Base-by-base conservation (phyloP, 441 rosid genomes). In the Euphorbia celastroides region DNA sequence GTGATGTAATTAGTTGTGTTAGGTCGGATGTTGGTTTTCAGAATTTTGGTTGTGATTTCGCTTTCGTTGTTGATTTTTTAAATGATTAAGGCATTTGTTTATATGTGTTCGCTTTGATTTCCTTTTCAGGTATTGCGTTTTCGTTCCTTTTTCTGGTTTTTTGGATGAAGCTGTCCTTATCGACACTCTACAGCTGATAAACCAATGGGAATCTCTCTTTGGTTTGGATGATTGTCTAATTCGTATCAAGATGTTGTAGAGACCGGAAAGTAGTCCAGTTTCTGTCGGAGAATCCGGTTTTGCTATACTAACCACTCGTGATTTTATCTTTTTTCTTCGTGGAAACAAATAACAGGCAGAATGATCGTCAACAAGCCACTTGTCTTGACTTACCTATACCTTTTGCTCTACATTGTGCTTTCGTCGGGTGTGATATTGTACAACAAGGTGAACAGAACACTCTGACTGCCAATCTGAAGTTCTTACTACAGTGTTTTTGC, bases 391-490 rank as follows among this genome's bases (percentile, higher is more conserved):
- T 94, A 92, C 77, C 67, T 88, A 64, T 94, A 88, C 89, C 87
- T 92, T 30, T 76, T 94, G 32, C 78, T 89, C 77, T 94, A 94
- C 91, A 77, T 94, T 81, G 46, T 86, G 55, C 98, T 94, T 64
- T 94, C 98, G 4, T 94, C 98, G 7, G 97, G 85, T 61, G 98
- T 94, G 64, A 94, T 94, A 67, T 76, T 94, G 76, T 94, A 94
- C 74, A 94, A 94, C 84, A 94, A 94, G 96, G 99, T 91, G 75
- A 72, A n/a, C n/a, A n/a, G n/a, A n/a, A 28, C 44, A 3, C 30
- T 54, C 5, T n/a, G 13, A 25, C 57, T 13, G 42, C 25, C 23
- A 8, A 41, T 26, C 36, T 34, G 5, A 6, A 1, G 44, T 12
- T 25, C 22, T 10, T 2, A 30, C 26, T 54, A 34, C 11, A 2